Evolutionary conservation across 139 green algal species (phyloP), one percentile per base, ranked within the genome.

Genomic region (Chlamydomonas eustigma): DNA sequence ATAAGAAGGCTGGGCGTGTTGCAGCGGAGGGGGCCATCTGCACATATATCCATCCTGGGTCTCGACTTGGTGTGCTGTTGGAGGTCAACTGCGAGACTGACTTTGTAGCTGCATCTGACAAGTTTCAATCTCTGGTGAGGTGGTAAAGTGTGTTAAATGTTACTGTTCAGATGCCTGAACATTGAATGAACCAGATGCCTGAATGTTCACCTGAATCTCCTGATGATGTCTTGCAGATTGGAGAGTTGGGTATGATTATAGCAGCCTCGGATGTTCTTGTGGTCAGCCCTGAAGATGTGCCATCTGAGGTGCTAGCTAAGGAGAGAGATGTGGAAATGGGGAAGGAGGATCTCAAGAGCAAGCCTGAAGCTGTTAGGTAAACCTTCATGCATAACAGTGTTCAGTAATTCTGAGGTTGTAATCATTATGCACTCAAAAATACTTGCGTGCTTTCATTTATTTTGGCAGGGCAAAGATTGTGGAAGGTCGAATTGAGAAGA

Each of bases 21-120:
- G 96, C 96, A 2, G 81, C 95, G 0, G 96, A 99, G 89, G 96
- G 96, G 73, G 81, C 87, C 0, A 79, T 99, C 0, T 79, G 73
- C 32, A 86, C 80, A 25, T 99, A 99, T 90, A 97, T 99, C 85
- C 95, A 99, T 80, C 89, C 89, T 2, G 94, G 91, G 80, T 87
- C 76, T 64, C 88, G 90, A 51, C 81, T 97, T 70, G 94, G 93
- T 51, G 92, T 98, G 58, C 77, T 98, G 70, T 76, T 97, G 58
- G 94, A 98, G 88, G 82, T 97, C n/a, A 97, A 98, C 87, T 97
- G 91, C 80, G 94, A 97, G 88, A 97, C 94, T 1, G 94, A 98
- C 85, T 97, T 97, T 85, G 94, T 97, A 64, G 94, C 94, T 0
- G 84, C 90, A 1, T 86, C 80, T n/a, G 93, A 97, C 36, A 89